Evolutionary conservation across 305 asterid genomes (phyloP).

Genomic region (Fraxinus angustifolia): DNA sequence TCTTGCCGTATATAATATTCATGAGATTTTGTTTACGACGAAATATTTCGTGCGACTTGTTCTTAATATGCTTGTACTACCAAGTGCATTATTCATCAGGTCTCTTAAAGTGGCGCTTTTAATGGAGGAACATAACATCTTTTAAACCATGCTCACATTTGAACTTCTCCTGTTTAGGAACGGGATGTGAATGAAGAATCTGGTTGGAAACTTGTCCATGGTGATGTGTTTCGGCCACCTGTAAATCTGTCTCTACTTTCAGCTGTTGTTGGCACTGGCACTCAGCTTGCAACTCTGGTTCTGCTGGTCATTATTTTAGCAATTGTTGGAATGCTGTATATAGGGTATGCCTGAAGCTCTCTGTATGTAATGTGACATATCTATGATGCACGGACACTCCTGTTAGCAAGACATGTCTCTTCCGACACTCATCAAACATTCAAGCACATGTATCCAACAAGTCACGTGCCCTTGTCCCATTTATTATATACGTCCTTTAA

Average conservation of each 20-base stretch:
- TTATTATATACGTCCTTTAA: background rate
- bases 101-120: background rate
- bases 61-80: constrained; percentile 1
- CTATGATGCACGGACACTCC: background rate
- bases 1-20: constrained; percentile 2
- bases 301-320: constrained; percentile 65
- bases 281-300: constrained; percentile 67
- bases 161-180: constrained; percentile 36
- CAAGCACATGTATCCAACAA: background rate
- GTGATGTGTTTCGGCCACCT: constrained; percentile 66
- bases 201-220: constrained; percentile 69
- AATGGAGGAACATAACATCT: background rate
- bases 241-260: constrained; percentile 50
- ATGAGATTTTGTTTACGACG: background rate
- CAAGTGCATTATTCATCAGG: background rate
- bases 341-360: constrained; percentile 46
- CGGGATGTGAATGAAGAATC: constrained; percentile 69
- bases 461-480: background rate
- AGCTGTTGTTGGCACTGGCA: constrained; percentile 78
- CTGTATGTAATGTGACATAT: constrained; percentile 13
- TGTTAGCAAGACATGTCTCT: background rate
- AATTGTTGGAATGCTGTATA: constrained; percentile 60
- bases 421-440: background rate
- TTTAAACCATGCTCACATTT: constrained; percentile 20
- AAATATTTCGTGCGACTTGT: background rate